Base-by-base conservation (phyloP, 768 basidiomycete genomes). In the Russula griseocarnosa region DNA sequence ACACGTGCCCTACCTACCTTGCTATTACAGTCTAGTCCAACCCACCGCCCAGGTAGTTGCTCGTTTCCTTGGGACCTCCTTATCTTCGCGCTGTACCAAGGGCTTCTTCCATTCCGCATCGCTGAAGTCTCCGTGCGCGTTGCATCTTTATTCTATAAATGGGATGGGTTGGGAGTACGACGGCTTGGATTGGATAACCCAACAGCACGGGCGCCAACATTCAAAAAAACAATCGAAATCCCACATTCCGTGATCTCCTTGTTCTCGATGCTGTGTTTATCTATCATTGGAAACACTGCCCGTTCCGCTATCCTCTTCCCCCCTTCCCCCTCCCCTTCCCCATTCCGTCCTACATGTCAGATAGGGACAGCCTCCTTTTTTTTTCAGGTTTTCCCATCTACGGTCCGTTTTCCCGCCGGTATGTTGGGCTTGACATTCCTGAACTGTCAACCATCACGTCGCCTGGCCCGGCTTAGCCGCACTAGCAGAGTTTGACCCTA, bases 261-360 rank as follows among this genome's bases (percentile, higher is more conserved):
- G n/a, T 24, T 52, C 56, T 40, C 22, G 46, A 49, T 59, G 58
- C 62, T 53, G 44, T 38, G 57, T 47, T 24, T 47, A 26, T 50
- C 22, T n/a, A 22, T 47, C 46, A 55, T 16, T 6, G 14, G 26
- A 20, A 47, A 47, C 28, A 13, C 14, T 16, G 38, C 51, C 28
- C 32, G 3, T n/a, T 26, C 49, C 7, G 24, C 26, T 28, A 13
- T 16, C 49, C 49, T 13, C 5, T 4, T n/a, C n/a, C 50, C 2
- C 36, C 53, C 18, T 11, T 9, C 13, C 51, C 3, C 34, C 26
- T n/a, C 13, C 40, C 3, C 34, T 26, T 30, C 58, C 16, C 14
- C n/a, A 50, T 60, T 28, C 44, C 44, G 11, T 59, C 32, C 54
- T 28, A 28, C 40, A 40, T 63, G 24, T 38, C 26, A 22, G 28